Evolutionary conservation across 495 filamentous ascomycete genomes (phyloP).

Genomic region (Cenococcum geophilum): DNA sequence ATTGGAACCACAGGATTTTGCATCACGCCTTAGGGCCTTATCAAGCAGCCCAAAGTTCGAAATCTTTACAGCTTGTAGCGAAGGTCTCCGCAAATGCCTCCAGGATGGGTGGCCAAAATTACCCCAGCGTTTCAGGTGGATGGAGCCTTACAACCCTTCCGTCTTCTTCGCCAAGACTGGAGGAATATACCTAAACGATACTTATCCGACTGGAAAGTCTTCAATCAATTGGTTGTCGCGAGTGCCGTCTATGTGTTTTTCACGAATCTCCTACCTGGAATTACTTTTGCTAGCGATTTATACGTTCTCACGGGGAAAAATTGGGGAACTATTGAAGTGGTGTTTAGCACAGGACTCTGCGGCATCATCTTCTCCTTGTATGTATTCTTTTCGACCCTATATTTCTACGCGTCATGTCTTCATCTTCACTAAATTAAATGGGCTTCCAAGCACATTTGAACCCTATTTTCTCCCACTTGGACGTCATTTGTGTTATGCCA

Average conservation of each 20-base stretch:
- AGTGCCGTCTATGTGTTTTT: constrained; percentile 72
- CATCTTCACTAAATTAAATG: too few species aligned
- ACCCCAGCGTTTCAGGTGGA: neutral
- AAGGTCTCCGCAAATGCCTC: neutral
- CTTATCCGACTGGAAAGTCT: constrained; percentile 59
- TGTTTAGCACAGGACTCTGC: constrained; percentile 64
- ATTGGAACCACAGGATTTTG: too few species aligned
- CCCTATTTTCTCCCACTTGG: too few species aligned
- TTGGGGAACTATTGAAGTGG: constrained; percentile 67
- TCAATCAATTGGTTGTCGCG: constrained; percentile 66
- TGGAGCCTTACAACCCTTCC: constrained; percentile 46
- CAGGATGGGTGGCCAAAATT: neutral
- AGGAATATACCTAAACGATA: constrained; percentile 51
- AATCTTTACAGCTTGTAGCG: neutral
- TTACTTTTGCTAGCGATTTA: constrained; percentile 66
- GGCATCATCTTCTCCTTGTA: constrained; percentile 62
- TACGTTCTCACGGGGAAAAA: constrained; percentile 60
- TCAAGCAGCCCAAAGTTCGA: too few species aligned
- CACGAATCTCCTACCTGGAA: constrained; percentile 65
- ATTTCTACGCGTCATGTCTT: constrained; percentile 4
- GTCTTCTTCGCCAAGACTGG: constrained; percentile 57
- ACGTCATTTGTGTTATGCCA: too few species aligned
- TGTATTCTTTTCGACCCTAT: neutral
- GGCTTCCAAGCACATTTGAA: too few species aligned
- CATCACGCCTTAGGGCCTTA: too few species aligned